phyloP scores from a whole-genome alignment of 78 protist species.

The Diacronema lutheri region DNA sequence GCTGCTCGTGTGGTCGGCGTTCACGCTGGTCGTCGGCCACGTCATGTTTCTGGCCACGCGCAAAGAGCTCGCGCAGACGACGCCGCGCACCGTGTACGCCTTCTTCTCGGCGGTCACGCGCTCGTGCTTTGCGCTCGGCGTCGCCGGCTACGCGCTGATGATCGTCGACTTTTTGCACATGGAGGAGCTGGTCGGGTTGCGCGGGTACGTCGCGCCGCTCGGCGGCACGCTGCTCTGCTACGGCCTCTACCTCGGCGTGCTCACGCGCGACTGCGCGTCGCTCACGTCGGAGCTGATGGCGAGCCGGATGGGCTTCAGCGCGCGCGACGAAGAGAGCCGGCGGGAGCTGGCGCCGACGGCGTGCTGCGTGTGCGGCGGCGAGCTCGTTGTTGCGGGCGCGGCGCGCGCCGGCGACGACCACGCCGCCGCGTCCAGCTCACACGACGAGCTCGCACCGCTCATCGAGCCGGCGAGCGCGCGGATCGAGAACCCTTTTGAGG shows the following conservation, averaged over 20 bases:
- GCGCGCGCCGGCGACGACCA: too few relatives aligned
- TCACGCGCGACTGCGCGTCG: constrained; percentile 58
- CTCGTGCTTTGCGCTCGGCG: neutral
- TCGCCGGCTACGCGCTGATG: neutral
- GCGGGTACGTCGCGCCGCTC: neutral
- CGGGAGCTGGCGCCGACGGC: too few relatives aligned
- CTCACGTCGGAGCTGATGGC: constrained; percentile 43
- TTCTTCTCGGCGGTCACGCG: neutral
- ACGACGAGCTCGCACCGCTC: too few relatives aligned
- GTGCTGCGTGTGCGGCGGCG: too few relatives aligned
- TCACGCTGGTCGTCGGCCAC: neutral
- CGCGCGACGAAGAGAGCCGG: too few relatives aligned
- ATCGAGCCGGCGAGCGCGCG: too few relatives aligned
- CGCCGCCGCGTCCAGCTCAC: too few relatives aligned
- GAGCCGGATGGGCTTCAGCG: neutral
- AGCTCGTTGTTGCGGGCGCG: too few relatives aligned
- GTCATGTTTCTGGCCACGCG: constrained; percentile 14
- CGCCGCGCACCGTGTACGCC: neutral
- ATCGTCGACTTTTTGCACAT: neutral
- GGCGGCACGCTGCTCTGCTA: constrained; percentile 35
- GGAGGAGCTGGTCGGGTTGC: neutral
- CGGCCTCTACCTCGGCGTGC: constrained; percentile 64
- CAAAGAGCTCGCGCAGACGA: neutral
- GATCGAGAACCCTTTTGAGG: too few relatives aligned
- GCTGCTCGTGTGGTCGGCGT: neutral